Percentiles rank a stretch among this genome's conserved stretches.
Conservation (phyloP, 352 stramenopile genomes). For the Phytophthora aleatoria region DNA sequence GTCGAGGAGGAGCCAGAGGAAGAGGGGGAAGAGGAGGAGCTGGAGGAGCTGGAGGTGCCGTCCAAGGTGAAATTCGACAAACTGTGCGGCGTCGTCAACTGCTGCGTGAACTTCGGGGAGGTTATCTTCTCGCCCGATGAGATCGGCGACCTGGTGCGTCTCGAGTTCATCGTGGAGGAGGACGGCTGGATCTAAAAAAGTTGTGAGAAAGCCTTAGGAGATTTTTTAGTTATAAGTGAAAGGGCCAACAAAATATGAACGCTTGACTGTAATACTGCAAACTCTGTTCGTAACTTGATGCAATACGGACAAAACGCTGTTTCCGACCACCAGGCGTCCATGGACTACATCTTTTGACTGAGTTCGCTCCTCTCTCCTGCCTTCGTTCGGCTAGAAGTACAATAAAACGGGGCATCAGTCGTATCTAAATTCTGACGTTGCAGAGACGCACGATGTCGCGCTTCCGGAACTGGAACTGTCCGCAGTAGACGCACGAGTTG, state of each 20-base stretch:
- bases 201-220: conserved; percentile 8
- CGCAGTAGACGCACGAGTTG: conserved; percentile 71
- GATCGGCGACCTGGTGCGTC: conserved; percentile 65
- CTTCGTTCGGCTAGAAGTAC: conserved; percentile 29
- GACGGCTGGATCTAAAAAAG: conserved; percentile 77
- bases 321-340: too few species aligned
- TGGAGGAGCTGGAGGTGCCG: conserved; percentile 48
- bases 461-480: conserved; percentile 55
- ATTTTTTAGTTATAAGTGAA: conserved; percentile 43
- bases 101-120: conserved; percentile 64
- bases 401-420: conserved; percentile 14
- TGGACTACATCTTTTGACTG: too few species aligned
- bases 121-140: conserved; percentile 57
- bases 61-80: conserved; percentile 44
- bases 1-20: conserved; percentile 42
- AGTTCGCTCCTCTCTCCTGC: conserved; percentile 5
- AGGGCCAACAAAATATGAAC: conserved; percentile 17
- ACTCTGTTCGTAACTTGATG: neutral
- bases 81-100: conserved; percentile 66
- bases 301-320: conserved; percentile 26
- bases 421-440: conserved; percentile 57
- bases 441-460: conserved; percentile 60
- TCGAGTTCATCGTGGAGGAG: conserved; percentile 84
- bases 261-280: neutral
- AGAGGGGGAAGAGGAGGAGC: conserved; percentile 42